Base-by-base conservation (phyloP, 78 protist species). In the Trichosphaerium sp. region DNA sequence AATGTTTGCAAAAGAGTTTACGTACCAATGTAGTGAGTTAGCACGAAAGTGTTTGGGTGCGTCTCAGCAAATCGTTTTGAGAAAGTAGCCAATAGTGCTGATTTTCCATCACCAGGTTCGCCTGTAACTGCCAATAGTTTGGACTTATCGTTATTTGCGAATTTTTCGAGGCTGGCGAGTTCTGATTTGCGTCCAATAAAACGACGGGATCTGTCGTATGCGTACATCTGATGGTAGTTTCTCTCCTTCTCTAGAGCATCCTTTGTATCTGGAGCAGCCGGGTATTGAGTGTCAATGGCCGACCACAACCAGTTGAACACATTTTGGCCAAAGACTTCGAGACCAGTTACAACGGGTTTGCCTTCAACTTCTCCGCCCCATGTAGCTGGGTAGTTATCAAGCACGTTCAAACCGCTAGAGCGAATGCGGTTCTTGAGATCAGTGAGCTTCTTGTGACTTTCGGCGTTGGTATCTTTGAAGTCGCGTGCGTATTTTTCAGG, bases 21-120 rank as follows among this genome's bases (percentile, higher is more conserved):
- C 8, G 44, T 47, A 15, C 62, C 76, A 31, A 41, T 41, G 39
- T 25, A 6, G 61, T 28, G 66, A 23, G 8, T 40, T 5, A 70
- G n/a, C 12, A 57, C 8, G 15, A 34, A 0, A 37, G 1, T 5
- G 41, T 1, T 52, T 8, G 23, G 4, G 25, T 40, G 28, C 35
- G 32, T 40, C 15, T 25, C 59, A 25, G 0, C 37, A 32, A 18
- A 34, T 18, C 39, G 29, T 21, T 55, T 37, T 5, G 66, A 39
- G n/a, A 75, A 59, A 5, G 59, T 39, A 4, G 87, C 61, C 1
- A 68, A 31, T n/a, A 75, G 21, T 7, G 80, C 8, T 23, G 84
- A n/a, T 47, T 84, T 84, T 39, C 90, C 90, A 12, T 25, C 25
- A 55, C 90, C 90, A 3, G 78, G 63, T 21, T 54, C 43, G 57